A percentile compares a stretch with the other conserved stretches of the same genome.
Conservation (phyloP, 768 basidiomycete genomes). For the Dacryopinax spathularia region DNA sequence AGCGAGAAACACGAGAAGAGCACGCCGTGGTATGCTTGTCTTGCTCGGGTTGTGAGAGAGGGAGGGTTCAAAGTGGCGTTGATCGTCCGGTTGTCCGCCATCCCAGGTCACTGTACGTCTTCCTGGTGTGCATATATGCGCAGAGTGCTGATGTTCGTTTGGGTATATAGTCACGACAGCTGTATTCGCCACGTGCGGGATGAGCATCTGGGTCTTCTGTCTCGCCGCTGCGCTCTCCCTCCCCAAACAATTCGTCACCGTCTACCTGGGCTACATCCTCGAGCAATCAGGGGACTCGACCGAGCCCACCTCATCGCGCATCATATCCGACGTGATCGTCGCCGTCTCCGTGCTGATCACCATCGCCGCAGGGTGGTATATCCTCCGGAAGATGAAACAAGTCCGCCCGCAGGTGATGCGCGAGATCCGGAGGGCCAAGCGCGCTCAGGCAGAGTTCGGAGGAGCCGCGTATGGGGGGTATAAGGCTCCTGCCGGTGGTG, state of each 20-base stretch:
- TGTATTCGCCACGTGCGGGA: conserved; percentile 24
- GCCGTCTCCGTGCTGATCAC: conserved; percentile 59
- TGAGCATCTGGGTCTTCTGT: conserved; percentile 24
- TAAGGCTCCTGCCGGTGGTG: background rate
- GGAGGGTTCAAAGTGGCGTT: conserved; percentile 26
- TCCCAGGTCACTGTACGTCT: conserved; percentile 16
- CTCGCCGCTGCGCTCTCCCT: conserved; percentile 24
- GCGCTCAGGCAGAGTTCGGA: background rate
- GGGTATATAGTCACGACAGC: conserved; percentile 16
- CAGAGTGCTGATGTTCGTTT: background rate
- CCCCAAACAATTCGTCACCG: conserved; percentile 28
- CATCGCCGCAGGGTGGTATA: conserved; percentile 68
- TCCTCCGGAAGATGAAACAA: conserved; percentile 50
- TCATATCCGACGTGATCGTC: conserved; percentile 56
- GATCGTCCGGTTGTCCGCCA: conserved; percentile 22
- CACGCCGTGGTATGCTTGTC: conserved; percentile 44
- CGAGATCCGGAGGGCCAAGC: conserved; percentile 7
- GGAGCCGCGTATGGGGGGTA: background rate
- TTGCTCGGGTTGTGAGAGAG: conserved; percentile 25
- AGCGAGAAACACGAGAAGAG: conserved; percentile 58
- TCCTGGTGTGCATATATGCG: background rate
- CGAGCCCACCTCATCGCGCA: conserved; percentile 33
- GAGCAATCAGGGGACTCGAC: background rate
- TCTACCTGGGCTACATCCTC: conserved; percentile 25
- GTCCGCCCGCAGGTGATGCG: conserved; percentile 20